phyloP scores from a whole-genome alignment of 768 basidiomycete genomes.

The Mycena vitilis region DNA sequence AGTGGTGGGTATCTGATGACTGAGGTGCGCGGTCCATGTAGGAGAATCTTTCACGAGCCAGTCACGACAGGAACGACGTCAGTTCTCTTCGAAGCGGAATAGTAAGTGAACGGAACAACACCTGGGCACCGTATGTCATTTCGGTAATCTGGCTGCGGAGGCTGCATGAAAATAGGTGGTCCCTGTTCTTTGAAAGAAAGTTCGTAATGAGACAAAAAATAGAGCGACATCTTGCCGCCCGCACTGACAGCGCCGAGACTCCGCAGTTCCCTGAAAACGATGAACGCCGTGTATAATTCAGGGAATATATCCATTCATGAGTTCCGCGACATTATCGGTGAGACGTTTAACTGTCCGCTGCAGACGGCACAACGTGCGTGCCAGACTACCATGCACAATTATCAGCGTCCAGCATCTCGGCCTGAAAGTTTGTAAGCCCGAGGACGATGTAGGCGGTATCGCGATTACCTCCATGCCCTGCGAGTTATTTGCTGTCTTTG shows the following conservation, averaged over 20 bases:
- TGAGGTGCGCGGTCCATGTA: background rate
- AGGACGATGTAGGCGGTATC: background rate
- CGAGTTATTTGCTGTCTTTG: background rate
- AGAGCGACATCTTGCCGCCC: background rate
- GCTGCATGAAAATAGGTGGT: background rate
- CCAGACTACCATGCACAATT: conserved; percentile 22
- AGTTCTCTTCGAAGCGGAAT: background rate
- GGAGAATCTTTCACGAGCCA: background rate
- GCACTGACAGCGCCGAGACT: background rate
- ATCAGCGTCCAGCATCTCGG: conserved; percentile 17
- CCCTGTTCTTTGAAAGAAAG: background rate
- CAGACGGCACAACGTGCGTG: background rate
- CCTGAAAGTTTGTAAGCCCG: conserved; percentile 3
- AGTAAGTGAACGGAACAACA: background rate
- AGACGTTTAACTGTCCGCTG: conserved; percentile 1
- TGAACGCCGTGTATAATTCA: background rate
- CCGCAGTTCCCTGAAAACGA: background rate
- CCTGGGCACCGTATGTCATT: background rate
- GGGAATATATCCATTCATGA: background rate
- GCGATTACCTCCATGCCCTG: conserved; percentile 6
- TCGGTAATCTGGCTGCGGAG: too few relatives aligned
- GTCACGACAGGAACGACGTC: background rate
- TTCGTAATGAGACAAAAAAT: background rate
- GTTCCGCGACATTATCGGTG: conserved; percentile 12
- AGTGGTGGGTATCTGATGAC: conserved; percentile 1